Conservation (phyloP, 495 filamentous ascomycete species). For the Elaphomyces granulatus region DNA sequence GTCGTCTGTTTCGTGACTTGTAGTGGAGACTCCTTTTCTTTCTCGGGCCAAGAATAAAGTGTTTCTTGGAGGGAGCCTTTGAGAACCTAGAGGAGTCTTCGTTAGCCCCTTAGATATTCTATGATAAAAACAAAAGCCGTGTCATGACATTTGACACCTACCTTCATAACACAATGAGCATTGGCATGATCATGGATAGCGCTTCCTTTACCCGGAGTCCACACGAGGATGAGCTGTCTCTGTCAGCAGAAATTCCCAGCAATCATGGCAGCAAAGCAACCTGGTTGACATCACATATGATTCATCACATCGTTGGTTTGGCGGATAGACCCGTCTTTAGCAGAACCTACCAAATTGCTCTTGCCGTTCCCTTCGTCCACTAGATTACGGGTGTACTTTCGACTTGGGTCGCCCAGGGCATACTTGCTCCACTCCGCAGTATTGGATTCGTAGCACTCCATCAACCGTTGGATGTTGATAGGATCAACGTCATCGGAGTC, state of each 20-base stretch:
- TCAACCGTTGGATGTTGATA: conserved; percentile 46
- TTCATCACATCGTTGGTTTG: too few relatives aligned
- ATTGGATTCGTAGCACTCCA: conserved; percentile 55
- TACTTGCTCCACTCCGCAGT: conserved; percentile 57
- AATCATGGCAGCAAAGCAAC: neutral
- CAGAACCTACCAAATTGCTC: conserved; percentile 62
- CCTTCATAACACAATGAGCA: conserved; percentile 61
- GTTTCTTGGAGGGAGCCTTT: conserved; percentile 66
- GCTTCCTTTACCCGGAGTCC: conserved; percentile 75
- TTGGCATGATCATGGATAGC: conserved; percentile 81
- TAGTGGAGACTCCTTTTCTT: conserved; percentile 32
- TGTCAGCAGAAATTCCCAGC: neutral
- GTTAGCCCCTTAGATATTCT: neutral
- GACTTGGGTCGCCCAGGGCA: conserved; percentile 47
- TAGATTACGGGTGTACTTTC: conserved; percentile 72
- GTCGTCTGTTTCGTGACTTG: conserved; percentile 28
- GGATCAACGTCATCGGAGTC: conserved; percentile 67
- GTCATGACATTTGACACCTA: conserved; percentile 6
- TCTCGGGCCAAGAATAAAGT: conserved; percentile 59
- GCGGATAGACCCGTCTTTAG: too few relatives aligned
- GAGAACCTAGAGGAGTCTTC: conserved; percentile 39
- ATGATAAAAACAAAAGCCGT: neutral
- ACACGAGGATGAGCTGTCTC: conserved; percentile 68
- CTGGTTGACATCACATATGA: too few relatives aligned
- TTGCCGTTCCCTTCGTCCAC: conserved; percentile 87